Percentiles rank a stretch among this genome's conserved stretches.
Conservation (phyloP, 768 basidiomycete species). For the Mycena leptocephala region DNA sequence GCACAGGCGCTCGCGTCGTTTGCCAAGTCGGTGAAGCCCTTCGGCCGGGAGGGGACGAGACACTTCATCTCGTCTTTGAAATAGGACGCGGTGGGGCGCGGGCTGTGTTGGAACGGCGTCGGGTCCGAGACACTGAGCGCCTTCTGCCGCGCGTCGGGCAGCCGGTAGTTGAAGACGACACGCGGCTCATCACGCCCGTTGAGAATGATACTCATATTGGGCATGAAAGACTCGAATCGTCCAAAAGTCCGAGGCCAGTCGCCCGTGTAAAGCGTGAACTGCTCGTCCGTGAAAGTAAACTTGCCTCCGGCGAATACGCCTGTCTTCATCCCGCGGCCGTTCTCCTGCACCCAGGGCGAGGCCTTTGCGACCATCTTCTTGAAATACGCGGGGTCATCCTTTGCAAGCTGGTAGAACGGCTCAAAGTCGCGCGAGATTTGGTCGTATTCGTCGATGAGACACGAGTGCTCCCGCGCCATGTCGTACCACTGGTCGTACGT, state of each 20-base stretch:
- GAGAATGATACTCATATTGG: slow-evolving; percentile 32
- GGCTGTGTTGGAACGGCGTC: slow-evolving; percentile 34
- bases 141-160: background rate
- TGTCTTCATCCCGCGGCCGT: slow-evolving; percentile 29
- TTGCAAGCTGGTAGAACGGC: slow-evolving; percentile 38
- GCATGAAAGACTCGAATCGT: slow-evolving; percentile 25
- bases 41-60: slow-evolving; percentile 20
- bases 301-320: slow-evolving; percentile 11
- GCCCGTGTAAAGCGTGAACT: slow-evolving; percentile 29
- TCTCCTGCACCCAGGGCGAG: slow-evolving; percentile 22
- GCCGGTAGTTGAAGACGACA: slow-evolving; percentile 32
- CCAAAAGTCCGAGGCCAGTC: slow-evolving; percentile 34
- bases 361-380: slow-evolving; percentile 27
- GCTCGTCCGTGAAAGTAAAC: slow-evolving; percentile 29
- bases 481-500: slow-evolving; percentile 34
- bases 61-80: slow-evolving; percentile 35
- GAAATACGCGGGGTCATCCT: slow-evolving; percentile 33
- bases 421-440: slow-evolving; percentile 38
- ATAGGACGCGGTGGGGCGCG: slow-evolving; percentile 28
- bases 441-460: slow-evolving; percentile 39
- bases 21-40: slow-evolving; percentile 30
- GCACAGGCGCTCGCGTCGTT: slow-evolving; percentile 37
- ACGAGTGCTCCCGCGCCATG: slow-evolving; percentile 26
- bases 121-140: slow-evolving; percentile 31
- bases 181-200: slow-evolving; percentile 40